A percentile compares a stretch with the other conserved stretches of the same genome.
Conservation (phyloP, 345 rosid species). For the Rubroshorea leprosula region DNA sequence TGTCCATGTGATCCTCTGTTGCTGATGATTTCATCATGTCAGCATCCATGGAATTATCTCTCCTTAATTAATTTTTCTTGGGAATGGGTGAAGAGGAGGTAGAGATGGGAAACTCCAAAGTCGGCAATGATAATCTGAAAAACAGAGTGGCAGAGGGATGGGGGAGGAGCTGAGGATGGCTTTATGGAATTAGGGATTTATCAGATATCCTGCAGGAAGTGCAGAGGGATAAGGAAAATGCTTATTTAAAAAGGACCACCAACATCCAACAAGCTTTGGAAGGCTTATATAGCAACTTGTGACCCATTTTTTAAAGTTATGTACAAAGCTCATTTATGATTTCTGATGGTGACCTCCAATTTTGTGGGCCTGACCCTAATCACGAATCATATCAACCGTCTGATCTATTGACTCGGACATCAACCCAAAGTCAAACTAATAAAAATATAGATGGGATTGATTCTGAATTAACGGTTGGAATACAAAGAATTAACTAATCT, state of each 20-base stretch:
- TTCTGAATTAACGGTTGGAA: too few relatives aligned
- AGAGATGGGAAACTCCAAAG: conserved; percentile 14
- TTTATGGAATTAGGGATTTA: conserved; percentile 18
- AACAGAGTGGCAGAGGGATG: conserved; percentile 28
- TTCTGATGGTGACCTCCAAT: conserved; percentile 21
- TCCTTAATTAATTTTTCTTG: neutral
- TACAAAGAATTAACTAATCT: too few relatives aligned
- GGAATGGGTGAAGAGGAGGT: neutral
- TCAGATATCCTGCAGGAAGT: conserved; percentile 9
- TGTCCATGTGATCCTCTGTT: conserved; percentile 36
- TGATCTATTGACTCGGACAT: conserved; percentile 6
- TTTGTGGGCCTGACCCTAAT: conserved; percentile 11
- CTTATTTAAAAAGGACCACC: conserved; percentile 9
- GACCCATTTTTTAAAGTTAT: neutral
- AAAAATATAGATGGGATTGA: neutral
- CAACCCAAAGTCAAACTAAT: conserved; percentile 1
- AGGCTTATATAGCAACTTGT: conserved; percentile 19
- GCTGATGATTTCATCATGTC: conserved; percentile 36
- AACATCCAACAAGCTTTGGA: conserved; percentile 12
- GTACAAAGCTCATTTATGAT: conserved; percentile 15
- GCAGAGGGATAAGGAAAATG: conserved; percentile 20
- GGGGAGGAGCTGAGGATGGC: conserved; percentile 14
- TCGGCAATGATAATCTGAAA: conserved; percentile 7
- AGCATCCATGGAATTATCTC: conserved; percentile 31
- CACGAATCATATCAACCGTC: conserved; percentile 12